Evolutionary conservation across 176 grass and related monocot species (phyloP).

Genomic region (Paspalum notatum): DNA sequence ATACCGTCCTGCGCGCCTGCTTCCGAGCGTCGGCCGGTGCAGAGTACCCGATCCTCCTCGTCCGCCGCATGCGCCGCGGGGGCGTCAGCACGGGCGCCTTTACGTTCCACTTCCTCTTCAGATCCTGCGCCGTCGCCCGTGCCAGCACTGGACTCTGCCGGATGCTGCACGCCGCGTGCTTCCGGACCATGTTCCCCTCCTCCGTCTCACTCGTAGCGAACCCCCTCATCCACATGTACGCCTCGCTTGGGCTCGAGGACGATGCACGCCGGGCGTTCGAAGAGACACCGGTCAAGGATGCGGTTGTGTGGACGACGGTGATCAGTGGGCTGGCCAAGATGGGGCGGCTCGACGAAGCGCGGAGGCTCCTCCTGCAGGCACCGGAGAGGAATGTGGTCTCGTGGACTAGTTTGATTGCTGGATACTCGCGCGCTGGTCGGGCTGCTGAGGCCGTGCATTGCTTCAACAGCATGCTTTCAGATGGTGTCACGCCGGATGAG

Average conservation of each 20-base stretch:
- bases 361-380: constrained; percentile 43
- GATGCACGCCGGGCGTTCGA: constrained; percentile 52
- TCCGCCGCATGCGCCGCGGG: constrained; percentile 43
- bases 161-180: constrained; percentile 57
- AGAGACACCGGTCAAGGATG: constrained; percentile 44
- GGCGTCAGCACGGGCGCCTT: constrained; percentile 44
- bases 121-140: constrained; percentile 39
- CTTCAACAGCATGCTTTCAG: constrained; percentile 64
- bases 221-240: constrained; percentile 69
- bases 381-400: constrained; percentile 67
- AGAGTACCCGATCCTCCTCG: neutral
- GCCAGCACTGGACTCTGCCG: constrained; percentile 8
- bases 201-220: constrained; percentile 5
- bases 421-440: constrained; percentile 47
- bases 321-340: constrained; percentile 56
- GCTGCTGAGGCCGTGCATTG: constrained; percentile 45
- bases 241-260: constrained; percentile 31
- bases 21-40: constrained; percentile 7
- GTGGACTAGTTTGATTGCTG: constrained; percentile 68
- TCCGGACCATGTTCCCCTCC: constrained; percentile 33
- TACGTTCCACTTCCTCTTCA: constrained; percentile 76
- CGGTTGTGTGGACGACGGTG: constrained; percentile 61
- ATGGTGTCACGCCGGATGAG: constrained; percentile 50
- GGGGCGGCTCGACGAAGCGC: constrained; percentile 47
- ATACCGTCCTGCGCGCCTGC: constrained; percentile 64